Conservation (phyloP, 768 basidiomycete species). For the Pleurotus pulmonarius region DNA sequence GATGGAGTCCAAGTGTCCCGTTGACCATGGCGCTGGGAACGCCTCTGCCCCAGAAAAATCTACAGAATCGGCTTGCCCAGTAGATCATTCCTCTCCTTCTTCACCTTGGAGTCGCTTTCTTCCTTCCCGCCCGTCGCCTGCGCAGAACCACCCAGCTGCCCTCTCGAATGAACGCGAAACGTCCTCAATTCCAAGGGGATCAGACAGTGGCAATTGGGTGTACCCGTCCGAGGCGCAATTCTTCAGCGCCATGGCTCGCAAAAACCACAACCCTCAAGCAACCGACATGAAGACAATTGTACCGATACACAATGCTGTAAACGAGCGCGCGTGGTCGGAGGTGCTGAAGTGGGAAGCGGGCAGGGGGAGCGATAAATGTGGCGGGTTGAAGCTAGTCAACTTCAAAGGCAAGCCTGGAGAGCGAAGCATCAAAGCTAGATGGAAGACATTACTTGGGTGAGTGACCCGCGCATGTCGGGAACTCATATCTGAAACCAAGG, state of each 20-base stretch:
- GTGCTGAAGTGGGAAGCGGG: slow-evolving; percentile 80
- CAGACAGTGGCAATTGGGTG: slow-evolving; percentile 76
- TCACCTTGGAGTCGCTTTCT: slow-evolving; percentile 8
- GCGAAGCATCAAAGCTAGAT: slow-evolving; percentile 74
- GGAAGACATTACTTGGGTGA: slow-evolving; percentile 85
- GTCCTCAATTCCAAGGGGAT: slow-evolving; percentile 81
- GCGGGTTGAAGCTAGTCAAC: slow-evolving; percentile 76
- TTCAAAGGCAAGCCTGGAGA: slow-evolving; percentile 89
- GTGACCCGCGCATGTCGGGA: slow-evolving; percentile 20
- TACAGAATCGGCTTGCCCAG: slow-evolving; percentile 45
- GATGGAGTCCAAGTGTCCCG: slow-evolving; percentile 39
- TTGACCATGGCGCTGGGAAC: slow-evolving; percentile 33
- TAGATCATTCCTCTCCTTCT: slow-evolving; percentile 47
- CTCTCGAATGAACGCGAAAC: slow-evolving; percentile 74
- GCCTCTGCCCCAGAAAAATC: slow-evolving; percentile 20
- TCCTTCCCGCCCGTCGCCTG: slow-evolving; percentile 14
- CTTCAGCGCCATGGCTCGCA: slow-evolving; percentile 94
- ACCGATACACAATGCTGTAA: slow-evolving; percentile 98
- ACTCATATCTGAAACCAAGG: not conserved
- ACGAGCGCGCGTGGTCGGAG: slow-evolving; percentile 88
- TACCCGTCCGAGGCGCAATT: slow-evolving; percentile 99
- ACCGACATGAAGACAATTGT: slow-evolving; percentile 95
- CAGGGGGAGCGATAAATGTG: slow-evolving; percentile 78
- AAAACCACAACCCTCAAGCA: slow-evolving; percentile 84
- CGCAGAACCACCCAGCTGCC: slow-evolving; percentile 18